Percentiles rank a stretch among this genome's conserved stretches.
Evolutionary conservation across 2,329 filamentous ascomycete species (phyloP).

Genomic region (Ceratocystis destructans): DNA sequence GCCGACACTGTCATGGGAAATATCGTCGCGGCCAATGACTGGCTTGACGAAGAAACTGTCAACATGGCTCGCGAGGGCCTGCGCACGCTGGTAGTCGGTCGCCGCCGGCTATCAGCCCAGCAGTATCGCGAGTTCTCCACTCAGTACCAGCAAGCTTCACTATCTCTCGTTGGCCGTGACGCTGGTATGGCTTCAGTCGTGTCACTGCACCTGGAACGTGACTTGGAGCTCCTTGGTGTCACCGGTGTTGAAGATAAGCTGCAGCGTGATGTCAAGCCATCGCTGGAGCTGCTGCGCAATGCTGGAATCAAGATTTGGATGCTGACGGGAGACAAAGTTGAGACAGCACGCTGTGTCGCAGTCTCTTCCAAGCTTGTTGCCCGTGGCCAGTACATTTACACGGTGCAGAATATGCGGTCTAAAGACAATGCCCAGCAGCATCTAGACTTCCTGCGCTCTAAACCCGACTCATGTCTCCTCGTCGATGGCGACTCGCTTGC

Average conservation of each 20-base stretch:
- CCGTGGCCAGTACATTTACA: conserved; percentile 90
- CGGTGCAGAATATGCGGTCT: conserved; percentile 69
- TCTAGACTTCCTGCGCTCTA: conserved; percentile 75
- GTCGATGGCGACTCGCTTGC: conserved; percentile 88
- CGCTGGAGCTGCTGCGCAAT: conserved; percentile 84
- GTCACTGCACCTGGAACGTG: conserved; percentile 66
- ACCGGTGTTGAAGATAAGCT: conserved; percentile 97
- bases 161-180: conserved; percentile 70
- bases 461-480: conserved; percentile 73
- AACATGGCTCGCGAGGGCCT: conserved; percentile 98
- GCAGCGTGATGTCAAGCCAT: conserved; percentile 89
- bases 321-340: conserved; percentile 96
- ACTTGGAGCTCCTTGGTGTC: conserved; percentile 87
- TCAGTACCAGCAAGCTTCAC: conserved; percentile 63
- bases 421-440: conserved; percentile 78
- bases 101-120: conserved; percentile 64
- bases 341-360: conserved; percentile 91
- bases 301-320: conserved; percentile 99
- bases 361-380: conserved; percentile 89
- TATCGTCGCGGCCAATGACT: conserved; percentile 92
- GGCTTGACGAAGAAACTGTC: conserved; percentile 97
- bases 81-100: conserved; percentile 85
- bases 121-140: conserved; percentile 70
- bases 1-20: conserved; percentile 96
- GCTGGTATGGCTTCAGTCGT: conserved; percentile 68